Base-by-base conservation (phyloP, 2,329 filamentous ascomycete genomes). In the Aspergillus sp. region DNA sequence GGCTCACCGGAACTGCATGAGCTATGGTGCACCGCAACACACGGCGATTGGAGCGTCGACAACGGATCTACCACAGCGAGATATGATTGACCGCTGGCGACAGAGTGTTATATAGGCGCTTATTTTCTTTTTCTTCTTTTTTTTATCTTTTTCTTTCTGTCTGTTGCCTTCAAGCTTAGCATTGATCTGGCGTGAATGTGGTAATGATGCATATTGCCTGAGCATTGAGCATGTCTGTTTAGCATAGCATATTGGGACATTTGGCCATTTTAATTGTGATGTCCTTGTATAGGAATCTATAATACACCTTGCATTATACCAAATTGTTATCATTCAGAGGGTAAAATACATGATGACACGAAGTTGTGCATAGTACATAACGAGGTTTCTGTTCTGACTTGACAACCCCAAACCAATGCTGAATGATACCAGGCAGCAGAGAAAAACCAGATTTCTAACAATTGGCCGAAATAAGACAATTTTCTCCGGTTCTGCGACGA, bases 61-160 rank as follows among this genome's bases (percentile, higher is more conserved):
- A 46, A 51, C 23, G 56, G 54, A 35, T 20, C 22, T 41, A 54
- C 57, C 44, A 46, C 77, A 80, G 58, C 68, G 77, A 46, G 78
- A 76, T 49, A 68, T 77, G 49, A 81, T 83, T 64, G 78, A 83
- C 67, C 76, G 74, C 30, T 83, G 80, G 80, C 74, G 80, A 58
- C 71, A 77, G 53, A 70, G 69, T 48, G 63, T 71, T 46, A 57
- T 56, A 30, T 65, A 57, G 46, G 27, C n/a, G 32, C 38, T 30
- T 23, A 41, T 23, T 38, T 19, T 37, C 25, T 23, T 42, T 48
- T 5, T 41, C 45, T 46, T 41, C 22, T 46, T 47, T 44, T 43
- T 30, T 23, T 42, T 47, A 4, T 41, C 45, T 46, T 41, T 25
- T 46, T 47, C 43, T 47, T 27, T 47, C 47, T 22, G 41, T 23